Conservation (phyloP, 306 rosid species). For the Quercus alba region DNA sequence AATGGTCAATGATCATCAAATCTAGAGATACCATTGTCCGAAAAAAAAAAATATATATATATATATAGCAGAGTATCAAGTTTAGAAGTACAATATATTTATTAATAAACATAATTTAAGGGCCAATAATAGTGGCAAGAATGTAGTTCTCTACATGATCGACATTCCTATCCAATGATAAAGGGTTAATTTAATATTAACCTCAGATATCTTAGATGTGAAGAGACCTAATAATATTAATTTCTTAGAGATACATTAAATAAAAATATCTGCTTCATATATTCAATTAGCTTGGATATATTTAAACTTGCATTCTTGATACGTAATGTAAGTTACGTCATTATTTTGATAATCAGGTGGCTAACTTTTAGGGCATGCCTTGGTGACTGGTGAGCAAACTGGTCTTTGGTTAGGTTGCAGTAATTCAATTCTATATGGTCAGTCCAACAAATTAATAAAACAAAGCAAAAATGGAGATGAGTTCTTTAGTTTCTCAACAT, state of each 20-base stretch:
- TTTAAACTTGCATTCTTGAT: background rate
- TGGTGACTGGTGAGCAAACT: too few species aligned
- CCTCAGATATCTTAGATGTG: background rate
- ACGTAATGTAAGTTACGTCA: too few species aligned
- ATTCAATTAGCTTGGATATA: background rate
- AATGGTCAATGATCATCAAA: background rate
- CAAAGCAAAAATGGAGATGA: too few species aligned
- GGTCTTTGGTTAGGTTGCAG: too few species aligned
- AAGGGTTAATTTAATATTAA: background rate
- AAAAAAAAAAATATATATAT: background rate
- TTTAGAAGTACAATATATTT: background rate
- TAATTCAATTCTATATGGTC: too few species aligned
- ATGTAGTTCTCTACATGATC: background rate
- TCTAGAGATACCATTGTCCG: background rate
- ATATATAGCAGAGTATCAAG: background rate
- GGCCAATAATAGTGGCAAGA: background rate
- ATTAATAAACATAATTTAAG: background rate
- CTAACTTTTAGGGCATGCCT: background rate
- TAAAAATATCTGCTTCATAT: background rate
- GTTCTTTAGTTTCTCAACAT: too few species aligned
- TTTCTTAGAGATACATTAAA: background rate
- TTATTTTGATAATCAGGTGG: background rate
- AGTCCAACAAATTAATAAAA: too few species aligned
- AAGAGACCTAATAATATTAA: background rate
- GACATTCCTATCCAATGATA: background rate